Conservation (phyloP, 2,329 filamentous ascomycete genomes). For the Arthrobotrys sphaeroides region DNA sequence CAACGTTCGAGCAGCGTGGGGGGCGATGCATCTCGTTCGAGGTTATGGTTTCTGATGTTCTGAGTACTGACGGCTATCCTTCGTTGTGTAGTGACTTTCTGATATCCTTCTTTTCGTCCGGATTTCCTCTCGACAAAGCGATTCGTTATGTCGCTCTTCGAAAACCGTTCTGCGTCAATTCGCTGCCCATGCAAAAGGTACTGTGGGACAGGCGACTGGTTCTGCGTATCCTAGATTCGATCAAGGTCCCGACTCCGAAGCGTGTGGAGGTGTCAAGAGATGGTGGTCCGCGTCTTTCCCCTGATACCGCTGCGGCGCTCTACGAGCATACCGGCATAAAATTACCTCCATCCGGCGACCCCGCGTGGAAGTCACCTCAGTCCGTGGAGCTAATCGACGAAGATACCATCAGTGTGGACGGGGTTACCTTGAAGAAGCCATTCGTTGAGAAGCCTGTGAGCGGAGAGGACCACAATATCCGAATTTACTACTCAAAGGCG, state of each 20-base stretch:
- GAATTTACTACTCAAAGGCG: slow-evolving; percentile 92
- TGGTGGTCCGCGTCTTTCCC: slow-evolving; percentile 81
- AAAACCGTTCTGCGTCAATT: slow-evolving; percentile 97
- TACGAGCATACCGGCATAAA: slow-evolving; percentile 80
- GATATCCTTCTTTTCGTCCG: slow-evolving; percentile 98
- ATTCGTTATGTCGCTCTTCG: slow-evolving; percentile 93
- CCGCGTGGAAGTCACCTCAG: slow-evolving; percentile 65
- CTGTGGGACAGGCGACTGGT: slow-evolving; percentile 95
- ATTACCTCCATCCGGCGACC: slow-evolving; percentile 62
- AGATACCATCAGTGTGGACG: slow-evolving; percentile 88
- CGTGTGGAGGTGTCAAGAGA: slow-evolving; percentile 92
- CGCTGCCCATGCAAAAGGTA: slow-evolving; percentile 95
- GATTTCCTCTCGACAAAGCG: slow-evolving; percentile 95
- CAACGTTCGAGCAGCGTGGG: slow-evolving; percentile 7
- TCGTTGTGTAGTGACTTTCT: slow-evolving; percentile 75
- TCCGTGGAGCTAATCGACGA: slow-evolving; percentile 87
- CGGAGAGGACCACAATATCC: slow-evolving; percentile 97
- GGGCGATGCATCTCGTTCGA: not conserved
- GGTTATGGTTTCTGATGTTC: too few relatives aligned
- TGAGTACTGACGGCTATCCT: not conserved
- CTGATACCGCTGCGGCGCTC: slow-evolving; percentile 82
- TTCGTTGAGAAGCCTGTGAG: slow-evolving; percentile 99
- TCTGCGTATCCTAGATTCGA: slow-evolving; percentile 83
- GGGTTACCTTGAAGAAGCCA: slow-evolving; percentile 81
- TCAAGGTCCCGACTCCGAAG: slow-evolving; percentile 87